A percentile compares a stretch with the other conserved stretches of the same genome.
These are phyloP conservation scores for Moniliophthora roreri DNA, from an alignment of 1,284 basidiomycete genomes.

Conservation along the genomic window DNA sequence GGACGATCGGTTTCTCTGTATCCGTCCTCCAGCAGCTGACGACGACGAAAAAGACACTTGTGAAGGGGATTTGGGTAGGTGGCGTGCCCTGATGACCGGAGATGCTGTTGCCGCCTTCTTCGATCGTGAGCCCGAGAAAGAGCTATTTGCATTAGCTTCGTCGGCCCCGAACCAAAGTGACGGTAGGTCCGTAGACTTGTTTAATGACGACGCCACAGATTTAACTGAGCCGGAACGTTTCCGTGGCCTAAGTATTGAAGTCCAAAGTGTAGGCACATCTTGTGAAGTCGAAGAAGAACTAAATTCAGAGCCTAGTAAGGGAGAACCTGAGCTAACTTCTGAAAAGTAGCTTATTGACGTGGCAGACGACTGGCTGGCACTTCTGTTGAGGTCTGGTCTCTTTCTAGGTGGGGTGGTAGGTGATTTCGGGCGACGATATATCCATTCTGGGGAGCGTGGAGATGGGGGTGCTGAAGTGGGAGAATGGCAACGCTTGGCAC, in stretches of 20 bases:
- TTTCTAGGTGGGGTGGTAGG: conserved; percentile 22
- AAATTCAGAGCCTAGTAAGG: background rate
- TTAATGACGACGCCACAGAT: background rate
- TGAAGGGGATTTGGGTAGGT: background rate
- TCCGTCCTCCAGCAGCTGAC: background rate
- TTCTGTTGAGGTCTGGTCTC: conserved; percentile 3
- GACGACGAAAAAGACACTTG: background rate
- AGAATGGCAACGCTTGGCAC: conserved; percentile 9
- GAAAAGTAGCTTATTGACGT: conserved; percentile 5
- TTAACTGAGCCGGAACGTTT: conserved; percentile 5
- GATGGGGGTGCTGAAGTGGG: conserved; percentile 19
- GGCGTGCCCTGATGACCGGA: no score
- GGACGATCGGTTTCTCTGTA: conserved; percentile 6
- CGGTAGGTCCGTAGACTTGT: conserved; percentile 10
- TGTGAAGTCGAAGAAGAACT: conserved; percentile 2
- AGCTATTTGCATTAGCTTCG: conserved; percentile 5
- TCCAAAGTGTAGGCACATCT: conserved; percentile 11
- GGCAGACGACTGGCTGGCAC: background rate
- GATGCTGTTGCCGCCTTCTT: background rate
- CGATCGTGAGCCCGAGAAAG: background rate
- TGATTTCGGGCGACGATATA: conserved; percentile 43
- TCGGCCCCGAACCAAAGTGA: conserved; percentile 15
- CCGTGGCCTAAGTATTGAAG: conserved; percentile 9
- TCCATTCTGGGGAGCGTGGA: conserved; percentile 37
- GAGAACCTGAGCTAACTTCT: conserved; percentile 6